Evolutionary conservation across 495 filamentous ascomycete genomes (phyloP), one percentile per base, ranked within the genome.

Genomic region (Xanthoparmelia taractica): DNA sequence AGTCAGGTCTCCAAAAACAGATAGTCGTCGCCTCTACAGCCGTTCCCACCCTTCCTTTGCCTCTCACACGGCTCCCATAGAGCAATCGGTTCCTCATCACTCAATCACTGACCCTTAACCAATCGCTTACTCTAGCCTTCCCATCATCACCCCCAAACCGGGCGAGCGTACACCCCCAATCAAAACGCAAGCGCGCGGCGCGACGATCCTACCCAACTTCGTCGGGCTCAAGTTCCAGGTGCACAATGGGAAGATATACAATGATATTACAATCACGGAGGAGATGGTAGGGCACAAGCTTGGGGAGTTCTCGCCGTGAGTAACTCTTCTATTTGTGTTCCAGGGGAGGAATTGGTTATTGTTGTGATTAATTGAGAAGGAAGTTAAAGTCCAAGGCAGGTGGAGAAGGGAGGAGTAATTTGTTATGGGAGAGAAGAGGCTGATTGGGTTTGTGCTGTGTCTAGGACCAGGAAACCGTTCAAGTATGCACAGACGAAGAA

Each of bases 221-320:
- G 92, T 98, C 34, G 95, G 94, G 10, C 78, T 96, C 67, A 87
- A 84, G 70, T 98, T 97, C 76, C 88, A 93, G 70, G 84, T 98
- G 27, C 88, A 98, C 72, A 97, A 97, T 74, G 94, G 94, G 67
- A 97, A 96, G 82, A 84, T 81, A 2, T 98, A 98, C 72, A 73
- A 89, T 65, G 95, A 97, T 73, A 79, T 97, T 37, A 79, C 80
- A 55, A 87, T 98, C 64, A 96, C 92, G 47, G 93, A 97, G 75
- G 91, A 97, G 72, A 97, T 98, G 95, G 95, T 98, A 20, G 94
- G 95, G 48, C 87, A 95, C 74, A 98, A 97, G 77, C 79, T 98
- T 70, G 94, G 94, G 65, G 95, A 97, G 78, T 98, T 96, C 75
- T 84, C 92, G 65, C 70, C 83, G 92, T 96, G 84, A 74, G 92